Conservation (phyloP, 768 basidiomycete species). For the Calocybe gangraenosa region DNA sequence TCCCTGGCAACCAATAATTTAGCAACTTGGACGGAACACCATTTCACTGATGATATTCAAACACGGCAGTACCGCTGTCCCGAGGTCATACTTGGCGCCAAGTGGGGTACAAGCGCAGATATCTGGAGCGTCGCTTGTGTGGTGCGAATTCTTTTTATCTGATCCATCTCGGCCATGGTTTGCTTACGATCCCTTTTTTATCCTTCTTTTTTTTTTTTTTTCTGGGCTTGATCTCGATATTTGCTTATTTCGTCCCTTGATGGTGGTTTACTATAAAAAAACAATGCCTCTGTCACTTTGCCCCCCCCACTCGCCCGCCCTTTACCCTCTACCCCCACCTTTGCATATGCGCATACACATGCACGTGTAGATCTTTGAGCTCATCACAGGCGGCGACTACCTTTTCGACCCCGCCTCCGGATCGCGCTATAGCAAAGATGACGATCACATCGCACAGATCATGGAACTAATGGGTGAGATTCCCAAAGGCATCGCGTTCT, state of each 20-base stretch:
- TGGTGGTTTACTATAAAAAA: too few species aligned
- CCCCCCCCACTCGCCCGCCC: not conserved
- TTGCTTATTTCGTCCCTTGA: too few species aligned
- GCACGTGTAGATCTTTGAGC: conserved; percentile 74
- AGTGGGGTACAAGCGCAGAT: conserved; percentile 94
- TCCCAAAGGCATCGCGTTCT: conserved; percentile 76
- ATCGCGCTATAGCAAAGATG: conserved; percentile 92
- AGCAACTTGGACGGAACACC: conserved; percentile 91
- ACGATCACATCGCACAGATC: conserved; percentile 96
- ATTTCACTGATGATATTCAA: conserved; percentile 98
- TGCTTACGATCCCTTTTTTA: not conserved
- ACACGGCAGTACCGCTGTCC: conserved; percentile 97
- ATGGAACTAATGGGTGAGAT: conserved; percentile 94
- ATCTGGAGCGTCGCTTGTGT: conserved; percentile 96
- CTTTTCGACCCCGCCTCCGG: conserved; percentile 97
- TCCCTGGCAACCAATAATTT: not conserved
- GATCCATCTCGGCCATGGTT: not conserved
- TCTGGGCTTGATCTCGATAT: not conserved
- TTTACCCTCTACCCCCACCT: not conserved
- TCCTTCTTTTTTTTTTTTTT: conserved; percentile 1
- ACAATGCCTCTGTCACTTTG: not conserved
- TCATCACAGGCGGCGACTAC: conserved; percentile 95
- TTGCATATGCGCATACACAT: not conserved
- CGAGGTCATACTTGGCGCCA: conserved; percentile 93
- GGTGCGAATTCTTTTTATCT: conserved; percentile 51